Conservation (phyloP, 352 stramenopile genomes). For the Globisporangium recalcitrans region DNA sequence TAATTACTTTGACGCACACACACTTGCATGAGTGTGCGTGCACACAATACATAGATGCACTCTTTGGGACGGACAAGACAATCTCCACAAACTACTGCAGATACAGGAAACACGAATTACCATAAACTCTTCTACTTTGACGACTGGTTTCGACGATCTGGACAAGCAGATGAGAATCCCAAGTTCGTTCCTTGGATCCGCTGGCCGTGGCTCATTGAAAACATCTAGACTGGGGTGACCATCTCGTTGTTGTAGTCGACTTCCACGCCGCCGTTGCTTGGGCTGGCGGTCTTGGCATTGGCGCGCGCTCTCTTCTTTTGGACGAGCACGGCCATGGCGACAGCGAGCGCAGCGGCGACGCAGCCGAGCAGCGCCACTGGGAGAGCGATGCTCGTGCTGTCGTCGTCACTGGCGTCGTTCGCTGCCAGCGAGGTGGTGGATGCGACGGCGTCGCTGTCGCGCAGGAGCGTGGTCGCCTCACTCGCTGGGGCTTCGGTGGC, state of each 20-base stretch:
- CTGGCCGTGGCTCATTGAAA: neutral
- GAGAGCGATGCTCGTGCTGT: conserved; percentile 5
- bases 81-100: neutral
- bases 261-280: conserved; percentile 3
- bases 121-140: conserved; percentile 2
- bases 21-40: neutral
- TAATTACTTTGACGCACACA: conserved; percentile 8
- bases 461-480: conserved; percentile 3
- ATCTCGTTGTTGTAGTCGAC: conserved; percentile 22
- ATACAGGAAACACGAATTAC: neutral
- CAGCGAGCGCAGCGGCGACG: conserved; percentile 14
- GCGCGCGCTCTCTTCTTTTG: conserved; percentile 13
- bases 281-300: neutral
- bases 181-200: conserved; percentile 5
- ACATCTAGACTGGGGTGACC: conserved; percentile 16
- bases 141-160: neutral
- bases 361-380: conserved; percentile 13
- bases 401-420: neutral
- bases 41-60: neutral
- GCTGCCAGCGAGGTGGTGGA: conserved; percentile 1
- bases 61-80: neutral
- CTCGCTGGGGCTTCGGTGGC: conserved; percentile 5
- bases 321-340: conserved; percentile 13
- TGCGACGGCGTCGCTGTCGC: conserved; percentile 9
- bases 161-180: neutral